phyloP scores from a whole-genome alignment of 495 filamentous ascomycete species.

The Staphylotrichum longicolle region DNA sequence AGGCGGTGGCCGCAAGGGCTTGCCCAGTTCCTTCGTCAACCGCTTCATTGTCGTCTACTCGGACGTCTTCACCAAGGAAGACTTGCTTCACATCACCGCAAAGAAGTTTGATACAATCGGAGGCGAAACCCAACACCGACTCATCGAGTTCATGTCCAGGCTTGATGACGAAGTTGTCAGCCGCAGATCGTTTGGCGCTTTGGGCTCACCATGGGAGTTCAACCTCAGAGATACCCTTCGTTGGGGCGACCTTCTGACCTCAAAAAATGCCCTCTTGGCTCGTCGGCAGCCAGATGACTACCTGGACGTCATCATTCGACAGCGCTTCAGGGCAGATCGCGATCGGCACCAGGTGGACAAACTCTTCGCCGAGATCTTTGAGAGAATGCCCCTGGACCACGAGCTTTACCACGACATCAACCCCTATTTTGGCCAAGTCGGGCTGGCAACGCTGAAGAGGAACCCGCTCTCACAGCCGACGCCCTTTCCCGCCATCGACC shows the following conservation, averaged over 20 bases:
- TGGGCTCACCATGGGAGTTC: conserved; percentile 94
- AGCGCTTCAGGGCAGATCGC: conserved; percentile 72
- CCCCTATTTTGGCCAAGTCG: conserved; percentile 61
- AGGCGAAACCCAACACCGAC: conserved; percentile 51
- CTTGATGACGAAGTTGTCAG: conserved; percentile 69
- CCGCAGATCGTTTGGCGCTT: conserved; percentile 64
- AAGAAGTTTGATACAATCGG: conserved; percentile 67
- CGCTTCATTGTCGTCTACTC: conserved; percentile 97
- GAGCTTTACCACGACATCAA: conserved; percentile 65
- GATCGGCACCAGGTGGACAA: conserved; percentile 63
- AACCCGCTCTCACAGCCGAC: conserved; percentile 56
- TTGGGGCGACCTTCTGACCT: conserved; percentile 74
- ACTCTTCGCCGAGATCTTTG: conserved; percentile 55
- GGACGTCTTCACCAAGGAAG: conserved; percentile 76
- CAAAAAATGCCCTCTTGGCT: conserved; percentile 53
- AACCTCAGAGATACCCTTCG: conserved; percentile 90
- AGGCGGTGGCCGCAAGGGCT: conserved; percentile 90
- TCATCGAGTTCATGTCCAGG: conserved; percentile 77
- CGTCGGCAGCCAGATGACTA: conserved; percentile 62
- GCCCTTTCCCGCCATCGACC: conserved; percentile 53
- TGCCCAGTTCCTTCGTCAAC: conserved; percentile 95
- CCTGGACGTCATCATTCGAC: conserved; percentile 77
- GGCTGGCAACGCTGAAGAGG: conserved; percentile 66
- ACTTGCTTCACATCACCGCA: conserved; percentile 76
- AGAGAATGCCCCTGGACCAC: conserved; percentile 45